Conservation (phyloP, 1,139 yeast species). For the Taphrina wiesneri region DNA sequence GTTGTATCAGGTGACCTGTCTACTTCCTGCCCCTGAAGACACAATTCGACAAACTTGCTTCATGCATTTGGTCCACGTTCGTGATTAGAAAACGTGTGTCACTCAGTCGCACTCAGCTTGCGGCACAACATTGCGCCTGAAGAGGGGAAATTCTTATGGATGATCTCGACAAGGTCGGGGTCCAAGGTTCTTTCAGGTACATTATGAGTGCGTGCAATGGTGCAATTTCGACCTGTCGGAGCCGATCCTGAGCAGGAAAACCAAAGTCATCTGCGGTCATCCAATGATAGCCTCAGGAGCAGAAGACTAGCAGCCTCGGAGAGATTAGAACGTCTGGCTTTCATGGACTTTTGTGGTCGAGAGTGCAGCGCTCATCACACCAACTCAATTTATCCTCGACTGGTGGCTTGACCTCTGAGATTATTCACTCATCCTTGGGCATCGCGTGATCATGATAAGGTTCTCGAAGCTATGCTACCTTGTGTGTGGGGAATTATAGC, state of each 20-base stretch:
- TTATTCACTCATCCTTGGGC: not conserved
- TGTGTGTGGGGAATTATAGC: slow-evolving; percentile 3
- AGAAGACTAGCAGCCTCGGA: not conserved
- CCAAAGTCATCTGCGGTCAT: not conserved
- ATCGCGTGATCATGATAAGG: slow-evolving; percentile 10
- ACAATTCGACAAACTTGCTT: not conserved
- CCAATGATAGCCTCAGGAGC: not conserved
- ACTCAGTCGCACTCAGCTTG: not conserved
- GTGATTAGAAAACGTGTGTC: not conserved
- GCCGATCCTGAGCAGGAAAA: not conserved
- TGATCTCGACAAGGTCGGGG: not conserved
- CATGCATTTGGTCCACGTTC: not conserved
- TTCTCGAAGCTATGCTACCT: not conserved
- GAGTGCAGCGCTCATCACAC: not conserved
- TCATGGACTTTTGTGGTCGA: too few species aligned
- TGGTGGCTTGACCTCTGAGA: not conserved
- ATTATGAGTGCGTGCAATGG: not conserved
- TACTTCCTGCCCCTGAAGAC: not conserved
- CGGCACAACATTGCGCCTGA: too few species aligned
- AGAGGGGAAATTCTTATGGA: too few species aligned
- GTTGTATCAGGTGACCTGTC: too few species aligned
- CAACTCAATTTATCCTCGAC: not conserved
- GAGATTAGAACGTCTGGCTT: not conserved
- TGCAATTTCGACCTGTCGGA: not conserved
- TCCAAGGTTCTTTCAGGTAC: not conserved